Percentiles rank a stretch among this genome's conserved stretches.
Evolutionary conservation across 768 basidiomycete species (phyloP).

Genomic region (Xanthoconium stramineum): DNA sequence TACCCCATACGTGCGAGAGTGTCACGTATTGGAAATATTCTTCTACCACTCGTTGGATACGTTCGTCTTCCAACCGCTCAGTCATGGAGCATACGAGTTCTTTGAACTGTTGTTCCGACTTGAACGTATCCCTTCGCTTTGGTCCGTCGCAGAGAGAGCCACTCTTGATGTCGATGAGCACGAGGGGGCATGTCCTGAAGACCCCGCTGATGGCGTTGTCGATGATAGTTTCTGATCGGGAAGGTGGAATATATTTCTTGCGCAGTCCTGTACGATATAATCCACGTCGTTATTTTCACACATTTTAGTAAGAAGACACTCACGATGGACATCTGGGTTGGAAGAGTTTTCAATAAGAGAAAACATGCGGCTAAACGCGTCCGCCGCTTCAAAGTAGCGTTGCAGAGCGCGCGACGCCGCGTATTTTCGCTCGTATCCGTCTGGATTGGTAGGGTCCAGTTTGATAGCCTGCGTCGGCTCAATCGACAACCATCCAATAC

Average conservation of each 20-base stretch:
- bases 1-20: conserved; percentile 14
- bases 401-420: neutral
- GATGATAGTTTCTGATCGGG: neutral
- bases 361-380: neutral
- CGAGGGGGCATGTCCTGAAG: neutral
- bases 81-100: conserved; percentile 9
- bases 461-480: neutral
- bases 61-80: neutral
- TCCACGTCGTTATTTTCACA: rapidly evolving
- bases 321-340: neutral
- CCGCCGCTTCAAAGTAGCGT: neutral
- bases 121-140: neutral
- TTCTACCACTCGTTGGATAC: neutral
- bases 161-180: neutral
- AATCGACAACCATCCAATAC: neutral
- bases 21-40: conserved; percentile 11
- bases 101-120: neutral
- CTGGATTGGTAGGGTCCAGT: neutral
- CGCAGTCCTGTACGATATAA: neutral
- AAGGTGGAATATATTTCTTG: neutral
- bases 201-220: neutral
- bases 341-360: neutral
- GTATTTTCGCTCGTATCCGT: conserved; percentile 5
- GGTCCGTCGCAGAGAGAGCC: neutral
- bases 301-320: neutral